A percentile compares a stretch with the other conserved stretches of the same genome.
Evolutionary conservation across 2,329 filamentous ascomycete species (phyloP).

Genomic region (Chaetomium olivaceum): DNA sequence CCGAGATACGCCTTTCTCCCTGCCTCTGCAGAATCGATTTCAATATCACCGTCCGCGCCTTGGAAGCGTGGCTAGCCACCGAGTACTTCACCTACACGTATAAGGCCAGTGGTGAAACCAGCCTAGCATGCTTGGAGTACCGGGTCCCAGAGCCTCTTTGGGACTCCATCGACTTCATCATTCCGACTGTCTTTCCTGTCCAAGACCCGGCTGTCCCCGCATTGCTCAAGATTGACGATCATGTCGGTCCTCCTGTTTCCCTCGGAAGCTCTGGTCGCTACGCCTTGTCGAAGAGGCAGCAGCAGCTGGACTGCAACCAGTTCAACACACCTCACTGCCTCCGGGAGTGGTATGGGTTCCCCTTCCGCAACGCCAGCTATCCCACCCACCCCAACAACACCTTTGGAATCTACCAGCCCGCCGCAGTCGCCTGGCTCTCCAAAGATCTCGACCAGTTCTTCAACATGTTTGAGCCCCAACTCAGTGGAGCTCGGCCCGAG

Average conservation of each 20-base stretch:
- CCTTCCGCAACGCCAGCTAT: background rate
- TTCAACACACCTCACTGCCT: background rate
- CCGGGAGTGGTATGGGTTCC: background rate
- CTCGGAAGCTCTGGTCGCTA: background rate
- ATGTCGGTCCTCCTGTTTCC: background rate
- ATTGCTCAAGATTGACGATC: background rate
- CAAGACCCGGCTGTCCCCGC: background rate
- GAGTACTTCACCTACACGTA: background rate
- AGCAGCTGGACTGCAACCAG: background rate
- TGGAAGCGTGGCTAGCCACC: background rate
- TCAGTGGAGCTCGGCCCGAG: background rate
- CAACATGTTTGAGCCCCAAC: background rate
- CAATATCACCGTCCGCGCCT: background rate
- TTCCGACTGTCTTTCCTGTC: background rate
- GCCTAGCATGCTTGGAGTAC: background rate
- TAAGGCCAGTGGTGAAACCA: background rate
- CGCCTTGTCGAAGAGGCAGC: background rate
- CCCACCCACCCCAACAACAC: background rate
- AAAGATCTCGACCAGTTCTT: background rate
- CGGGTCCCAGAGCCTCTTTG: background rate
- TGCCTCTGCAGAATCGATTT: background rate
- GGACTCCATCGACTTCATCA: background rate
- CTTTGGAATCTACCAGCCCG: background rate
- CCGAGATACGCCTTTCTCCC: background rate
- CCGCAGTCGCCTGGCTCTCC: background rate